Evolutionary conservation across 139 green algal species (phyloP), one percentile per base, ranked within the genome.

Genomic region (Diplosphaera chodatii): DNA sequence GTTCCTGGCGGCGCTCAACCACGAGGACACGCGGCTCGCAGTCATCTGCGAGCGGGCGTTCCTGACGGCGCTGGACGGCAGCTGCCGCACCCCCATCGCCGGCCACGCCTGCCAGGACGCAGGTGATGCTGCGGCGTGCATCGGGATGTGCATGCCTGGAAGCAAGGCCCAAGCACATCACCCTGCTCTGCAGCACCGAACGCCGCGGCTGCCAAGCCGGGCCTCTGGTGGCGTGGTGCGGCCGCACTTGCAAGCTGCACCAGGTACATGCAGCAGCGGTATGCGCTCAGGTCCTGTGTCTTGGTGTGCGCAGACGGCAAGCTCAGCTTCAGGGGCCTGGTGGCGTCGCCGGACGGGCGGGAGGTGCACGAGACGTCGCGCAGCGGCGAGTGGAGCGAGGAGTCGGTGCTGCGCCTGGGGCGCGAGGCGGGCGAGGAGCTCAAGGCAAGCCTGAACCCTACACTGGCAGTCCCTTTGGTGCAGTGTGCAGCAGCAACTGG

Each of bases 11-110:
- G 78, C 82, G 1, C 87, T 99, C 13, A 99, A 99, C 83, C 95
- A 99, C 74, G 93, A 98, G 80, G 91, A 98, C 64, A 99, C 95
- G 0, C 84, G 92, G 31, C 81, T 98, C 22, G 95, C 95, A 4
- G 86, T 98, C 0, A 84, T 93, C 28, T 96, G 88, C 72, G 95
- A 99, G 90, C 87, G 95, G 32, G 81, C 90, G 3, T 99, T 99
- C 88, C 80, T 99, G 27, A 74, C 85, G 5, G 92, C 94, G 0
- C 89, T 99, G 64, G 95, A 99, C 78, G 95, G 95, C 69, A 98
- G 92, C 22, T 99, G 95, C 89, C 81, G 95, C 28, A 99, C 95
- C 4, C 95, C 95, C 76, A 99, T 99, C 78, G 95, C 95, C 59
- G 94, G 91, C 22, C 74, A 89, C 40, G 85, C 82, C 37, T 48